phyloP scores from a whole-genome alignment of 1,284 basidiomycete genomes.

The Apiotrichum gracile region DNA sequence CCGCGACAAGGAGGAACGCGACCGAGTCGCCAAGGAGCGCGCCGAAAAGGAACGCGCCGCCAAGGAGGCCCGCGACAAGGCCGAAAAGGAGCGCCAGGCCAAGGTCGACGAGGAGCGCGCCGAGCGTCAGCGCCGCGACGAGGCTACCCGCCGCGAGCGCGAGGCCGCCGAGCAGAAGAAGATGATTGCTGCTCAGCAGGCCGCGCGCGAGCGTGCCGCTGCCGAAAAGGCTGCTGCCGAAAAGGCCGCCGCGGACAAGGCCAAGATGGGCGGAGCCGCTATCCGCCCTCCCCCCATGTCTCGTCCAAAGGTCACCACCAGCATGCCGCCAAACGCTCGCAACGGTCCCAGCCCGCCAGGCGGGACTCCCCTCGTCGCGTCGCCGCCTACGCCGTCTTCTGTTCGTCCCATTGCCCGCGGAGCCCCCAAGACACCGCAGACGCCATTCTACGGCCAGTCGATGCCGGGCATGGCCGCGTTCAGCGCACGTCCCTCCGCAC shows the following conservation, averaged over 20 bases:
- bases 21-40: constrained; percentile 57
- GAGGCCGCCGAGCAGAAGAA: constrained; percentile 39
- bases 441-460: constrained; percentile 18
- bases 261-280: constrained; percentile 8
- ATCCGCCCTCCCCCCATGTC: constrained; percentile 6
- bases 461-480: constrained; percentile 7
- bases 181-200: constrained; percentile 37
- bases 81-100: constrained; percentile 35
- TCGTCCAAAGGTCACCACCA: not conserved
- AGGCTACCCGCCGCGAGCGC: constrained; percentile 34
- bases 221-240: constrained; percentile 34
- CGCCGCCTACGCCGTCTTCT: constrained; percentile 76
- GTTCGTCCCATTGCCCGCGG: constrained; percentile 8
- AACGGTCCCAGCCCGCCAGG: constrained; percentile 25
- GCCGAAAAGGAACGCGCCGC: constrained; percentile 55
- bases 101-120: constrained; percentile 34
- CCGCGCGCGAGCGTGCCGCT: constrained; percentile 31
- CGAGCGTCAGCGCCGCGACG: constrained; percentile 34
- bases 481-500: not conserved
- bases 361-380: constrained; percentile 63
- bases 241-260: constrained; percentile 24
- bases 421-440: constrained; percentile 33
- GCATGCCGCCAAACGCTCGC: constrained; percentile 9
- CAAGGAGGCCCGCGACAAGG: constrained; percentile 36
- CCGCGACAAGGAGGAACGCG: constrained; percentile 61